Conservation (phyloP, 2,329 filamentous ascomycete genomes). For the Aspergillus sp. region DNA sequence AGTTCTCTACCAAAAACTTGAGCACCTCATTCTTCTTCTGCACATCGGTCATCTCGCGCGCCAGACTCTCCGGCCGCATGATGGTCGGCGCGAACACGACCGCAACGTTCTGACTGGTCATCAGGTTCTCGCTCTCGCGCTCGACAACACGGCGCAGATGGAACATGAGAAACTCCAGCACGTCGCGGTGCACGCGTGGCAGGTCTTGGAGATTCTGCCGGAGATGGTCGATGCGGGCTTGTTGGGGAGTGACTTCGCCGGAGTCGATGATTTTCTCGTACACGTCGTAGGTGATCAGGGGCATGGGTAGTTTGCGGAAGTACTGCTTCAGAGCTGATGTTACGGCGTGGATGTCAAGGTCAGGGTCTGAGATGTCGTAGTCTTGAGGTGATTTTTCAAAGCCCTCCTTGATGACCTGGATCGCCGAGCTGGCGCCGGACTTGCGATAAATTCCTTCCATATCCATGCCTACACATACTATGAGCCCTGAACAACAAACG, state of each 20-base stretch:
- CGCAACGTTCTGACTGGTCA: conserved; percentile 92
- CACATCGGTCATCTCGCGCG: conserved; percentile 94
- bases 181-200: conserved; percentile 76
- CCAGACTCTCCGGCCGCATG: conserved; percentile 81
- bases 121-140: conserved; percentile 78
- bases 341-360: conserved; percentile 90
- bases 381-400: conserved; percentile 72
- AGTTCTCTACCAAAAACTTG: conserved; percentile 88
- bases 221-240: conserved; percentile 63
- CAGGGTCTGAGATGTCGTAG: conserved; percentile 87
- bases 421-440: conserved; percentile 84
- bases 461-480: conserved; percentile 58
- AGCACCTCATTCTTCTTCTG: conserved; percentile 85
- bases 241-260: conserved; percentile 53
- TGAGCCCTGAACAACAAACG: no score
- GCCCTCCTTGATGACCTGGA: conserved; percentile 81
- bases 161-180: conserved; percentile 87
- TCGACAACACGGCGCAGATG: conserved; percentile 81
- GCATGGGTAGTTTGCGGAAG: conserved; percentile 83
- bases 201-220: conserved; percentile 67
- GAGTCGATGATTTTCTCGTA: conserved; percentile 79
- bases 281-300: conserved; percentile 82
- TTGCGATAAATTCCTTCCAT: conserved; percentile 97
- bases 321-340: conserved; percentile 96
- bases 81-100: conserved; percentile 98